A percentile compares a stretch with the other conserved stretches of the same genome.
Evolutionary conservation across 108 stramenopile genomes (phyloP).

Genomic region (Skeletonema potamos): DNA sequence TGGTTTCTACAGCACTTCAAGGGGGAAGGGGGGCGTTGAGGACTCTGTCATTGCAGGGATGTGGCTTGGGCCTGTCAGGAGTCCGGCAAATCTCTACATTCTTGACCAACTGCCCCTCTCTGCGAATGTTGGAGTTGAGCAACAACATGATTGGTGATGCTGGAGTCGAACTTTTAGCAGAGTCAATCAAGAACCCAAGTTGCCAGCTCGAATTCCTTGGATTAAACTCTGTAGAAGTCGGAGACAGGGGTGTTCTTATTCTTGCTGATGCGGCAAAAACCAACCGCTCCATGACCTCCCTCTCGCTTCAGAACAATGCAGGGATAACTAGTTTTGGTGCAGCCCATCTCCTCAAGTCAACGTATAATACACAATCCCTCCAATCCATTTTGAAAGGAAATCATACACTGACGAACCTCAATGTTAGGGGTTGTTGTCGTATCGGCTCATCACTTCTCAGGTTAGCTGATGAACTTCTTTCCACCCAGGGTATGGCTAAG

Average conservation of each 20-base stretch:
- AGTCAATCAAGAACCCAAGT: constrained; percentile 26
- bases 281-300: constrained; percentile 9
- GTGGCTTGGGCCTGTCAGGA: constrained; percentile 1
- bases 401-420: constrained; percentile 14
- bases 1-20: not conserved
- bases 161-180: constrained; percentile 45
- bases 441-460: not conserved
- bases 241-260: constrained; percentile 32
- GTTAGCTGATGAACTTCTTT: not conserved
- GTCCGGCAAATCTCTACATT: constrained; percentile 2
- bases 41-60: constrained; percentile 7
- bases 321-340: constrained; percentile 24
- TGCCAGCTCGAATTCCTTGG: constrained; percentile 37
- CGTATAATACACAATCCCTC: constrained; percentile 13
- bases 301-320: constrained; percentile 15
- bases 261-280: constrained; percentile 11
- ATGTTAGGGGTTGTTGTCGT: constrained; percentile 18
- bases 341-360: not conserved
- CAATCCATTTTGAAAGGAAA: constrained; percentile 17
- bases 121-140: constrained; percentile 41
- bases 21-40: not conserved
- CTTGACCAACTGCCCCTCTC: not conserved
- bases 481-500: not conserved
- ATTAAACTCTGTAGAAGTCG: constrained; percentile 44
- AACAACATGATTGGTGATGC: constrained; percentile 49